phyloP scores from a whole-genome alignment of 805 yeast genomes.

The Barnettozyma sucrosica region DNA sequence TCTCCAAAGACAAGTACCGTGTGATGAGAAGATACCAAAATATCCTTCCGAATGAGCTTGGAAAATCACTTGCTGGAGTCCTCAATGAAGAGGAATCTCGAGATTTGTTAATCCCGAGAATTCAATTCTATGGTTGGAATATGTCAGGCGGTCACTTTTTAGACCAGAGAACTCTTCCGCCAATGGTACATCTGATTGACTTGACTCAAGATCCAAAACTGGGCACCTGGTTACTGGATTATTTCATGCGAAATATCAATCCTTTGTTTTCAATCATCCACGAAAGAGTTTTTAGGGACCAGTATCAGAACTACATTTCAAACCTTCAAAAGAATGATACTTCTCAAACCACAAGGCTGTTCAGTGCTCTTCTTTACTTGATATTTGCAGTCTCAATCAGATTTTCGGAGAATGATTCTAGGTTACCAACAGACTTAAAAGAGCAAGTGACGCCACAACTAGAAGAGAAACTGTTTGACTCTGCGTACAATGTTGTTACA shows the following conservation, averaged over 20 bases:
- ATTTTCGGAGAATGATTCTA: conserved; percentile 36
- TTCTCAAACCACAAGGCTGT: conserved; percentile 36
- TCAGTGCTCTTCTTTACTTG: conserved; percentile 44
- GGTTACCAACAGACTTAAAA: conserved; percentile 13
- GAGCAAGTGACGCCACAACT: conserved; percentile 20
- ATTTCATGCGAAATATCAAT: conserved; percentile 44
- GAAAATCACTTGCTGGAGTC: conserved; percentile 28
- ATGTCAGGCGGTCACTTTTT: conserved; percentile 53
- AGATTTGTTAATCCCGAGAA: conserved; percentile 42
- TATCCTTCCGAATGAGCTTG: conserved; percentile 35
- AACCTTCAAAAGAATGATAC: conserved; percentile 28
- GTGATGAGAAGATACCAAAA: conserved; percentile 42
- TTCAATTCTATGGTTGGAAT: conserved; percentile 64
- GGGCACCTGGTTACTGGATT: conserved; percentile 32
- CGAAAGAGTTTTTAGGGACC: conserved; percentile 48
- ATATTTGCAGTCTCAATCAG: conserved; percentile 47
- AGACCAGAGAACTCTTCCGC: conserved; percentile 30
- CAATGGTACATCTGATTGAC: conserved; percentile 16
- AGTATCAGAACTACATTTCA: conserved; percentile 30
- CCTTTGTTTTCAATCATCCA: conserved; percentile 49
- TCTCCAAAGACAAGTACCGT: conserved; percentile 39
- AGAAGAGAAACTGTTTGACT: conserved; percentile 40
- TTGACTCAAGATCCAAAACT: conserved; percentile 22
- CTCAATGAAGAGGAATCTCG: conserved; percentile 29
- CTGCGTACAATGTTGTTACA: conserved; percentile 33